phyloP scores from a whole-genome alignment of 2,329 filamentous ascomycete genomes.

The Aspergillus nomiae region DNA sequence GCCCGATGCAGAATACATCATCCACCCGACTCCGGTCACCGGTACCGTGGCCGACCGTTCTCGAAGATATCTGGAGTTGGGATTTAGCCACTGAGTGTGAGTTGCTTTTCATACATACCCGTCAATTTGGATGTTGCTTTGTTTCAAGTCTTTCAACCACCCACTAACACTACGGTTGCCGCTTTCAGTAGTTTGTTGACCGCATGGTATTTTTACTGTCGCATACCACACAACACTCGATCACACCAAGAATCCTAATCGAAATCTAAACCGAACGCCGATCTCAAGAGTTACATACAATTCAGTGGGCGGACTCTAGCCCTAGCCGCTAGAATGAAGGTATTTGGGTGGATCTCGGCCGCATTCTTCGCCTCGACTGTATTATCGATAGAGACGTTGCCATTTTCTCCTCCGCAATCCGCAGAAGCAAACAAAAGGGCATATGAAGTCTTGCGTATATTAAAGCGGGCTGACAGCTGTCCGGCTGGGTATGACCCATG shows the following conservation, averaged over 20 bases:
- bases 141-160: neutral
- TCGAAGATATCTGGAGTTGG: neutral
- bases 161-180: constrained; percentile 20
- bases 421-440: constrained; percentile 28
- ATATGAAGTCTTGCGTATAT: constrained; percentile 33
- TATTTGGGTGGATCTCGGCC: constrained; percentile 32
- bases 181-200: constrained; percentile 40
- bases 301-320: constrained; percentile 17
- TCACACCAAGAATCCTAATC: neutral
- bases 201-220: constrained; percentile 4
- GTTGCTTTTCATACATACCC: neutral
- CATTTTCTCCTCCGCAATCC: constrained; percentile 32
- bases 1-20: constrained; percentile 11
- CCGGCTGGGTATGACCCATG: constrained; percentile 56
- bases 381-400: constrained; percentile 30
- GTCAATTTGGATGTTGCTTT: neutral
- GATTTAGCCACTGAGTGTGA: neutral
- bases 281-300: neutral
- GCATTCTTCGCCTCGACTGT: constrained; percentile 34
- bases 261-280: no score
- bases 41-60: neutral
- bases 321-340: constrained; percentile 34
- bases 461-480: constrained; percentile 46
- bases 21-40: constrained; percentile 7
- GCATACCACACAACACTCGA: neutral